phyloP scores from a whole-genome alignment of 495 filamentous ascomycete genomes.

The Penicillium subrubescens region DNA sequence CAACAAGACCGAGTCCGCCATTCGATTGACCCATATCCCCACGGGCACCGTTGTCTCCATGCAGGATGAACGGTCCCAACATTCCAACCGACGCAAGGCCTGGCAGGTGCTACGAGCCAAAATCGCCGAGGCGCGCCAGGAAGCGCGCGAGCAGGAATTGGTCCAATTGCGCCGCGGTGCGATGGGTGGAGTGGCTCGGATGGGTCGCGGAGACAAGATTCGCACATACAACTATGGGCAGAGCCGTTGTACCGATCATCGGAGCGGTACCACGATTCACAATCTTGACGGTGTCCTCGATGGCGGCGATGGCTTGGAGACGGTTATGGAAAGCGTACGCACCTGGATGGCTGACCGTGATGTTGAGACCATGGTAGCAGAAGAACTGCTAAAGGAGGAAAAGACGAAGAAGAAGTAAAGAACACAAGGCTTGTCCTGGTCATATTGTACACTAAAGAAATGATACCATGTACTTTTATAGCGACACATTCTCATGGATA shows the following conservation, averaged over 20 bases:
- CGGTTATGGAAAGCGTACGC: conserved; percentile 78
- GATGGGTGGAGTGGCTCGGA: conserved; percentile 73
- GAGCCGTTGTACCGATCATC: conserved; percentile 91
- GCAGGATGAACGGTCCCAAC: conserved; percentile 91
- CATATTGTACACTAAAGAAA: conserved; percentile 20
- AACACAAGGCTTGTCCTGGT: not conserved
- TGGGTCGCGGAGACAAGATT: conserved; percentile 90
- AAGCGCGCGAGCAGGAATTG: conserved; percentile 83
- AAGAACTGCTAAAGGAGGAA: conserved; percentile 40
- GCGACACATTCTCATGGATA: conserved; percentile 12
- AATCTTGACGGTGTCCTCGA: conserved; percentile 79
- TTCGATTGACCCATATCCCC: conserved; percentile 89
- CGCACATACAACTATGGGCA: conserved; percentile 95
- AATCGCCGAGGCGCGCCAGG: conserved; percentile 76
- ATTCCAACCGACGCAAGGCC: conserved; percentile 80
- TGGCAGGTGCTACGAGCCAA: conserved; percentile 84
- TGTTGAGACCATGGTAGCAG: conserved; percentile 64
- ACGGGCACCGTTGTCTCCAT: conserved; percentile 84
- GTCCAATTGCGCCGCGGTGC: conserved; percentile 70
- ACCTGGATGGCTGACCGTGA: conserved; percentile 79
- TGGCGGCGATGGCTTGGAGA: conserved; percentile 70
- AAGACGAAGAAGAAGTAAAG: conserved; percentile 9
- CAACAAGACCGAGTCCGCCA: conserved; percentile 95
- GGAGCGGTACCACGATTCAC: conserved; percentile 79
- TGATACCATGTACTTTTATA: conserved; percentile 26